Conservation (phyloP, 192 early-diverging fungal species). For the Fimicolochytrium jonesii region DNA sequence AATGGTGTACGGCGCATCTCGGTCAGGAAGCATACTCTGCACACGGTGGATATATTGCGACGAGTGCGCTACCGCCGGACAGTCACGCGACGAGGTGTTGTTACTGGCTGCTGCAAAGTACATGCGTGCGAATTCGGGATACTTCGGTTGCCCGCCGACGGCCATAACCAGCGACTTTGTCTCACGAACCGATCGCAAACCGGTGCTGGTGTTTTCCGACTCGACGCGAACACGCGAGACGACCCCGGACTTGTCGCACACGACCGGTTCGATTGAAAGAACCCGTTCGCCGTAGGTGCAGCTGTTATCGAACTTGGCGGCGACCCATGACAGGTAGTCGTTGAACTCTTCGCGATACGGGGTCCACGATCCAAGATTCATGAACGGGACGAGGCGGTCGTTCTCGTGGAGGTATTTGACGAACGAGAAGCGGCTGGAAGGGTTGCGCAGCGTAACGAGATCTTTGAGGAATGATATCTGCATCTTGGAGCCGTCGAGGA, state of each 20-base stretch:
- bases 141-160: conserved; percentile 16
- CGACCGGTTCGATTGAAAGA: background rate
- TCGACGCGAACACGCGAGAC: background rate
- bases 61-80: conserved; percentile 8
- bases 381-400: conserved; percentile 11
- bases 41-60: conserved; percentile 10
- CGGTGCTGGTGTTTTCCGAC: background rate
- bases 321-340: conserved; percentile 24
- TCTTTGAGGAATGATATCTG: conserved; percentile 32
- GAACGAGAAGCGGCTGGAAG: conserved; percentile 22
- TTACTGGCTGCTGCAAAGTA: background rate
- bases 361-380: conserved; percentile 15
- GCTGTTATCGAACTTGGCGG: conserved; percentile 4
- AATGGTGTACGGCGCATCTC: background rate
- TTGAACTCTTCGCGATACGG: conserved; percentile 27
- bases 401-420: conserved; percentile 22
- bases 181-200: background rate
- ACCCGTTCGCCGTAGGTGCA: conserved; percentile 19
- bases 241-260: background rate
- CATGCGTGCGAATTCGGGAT: conserved; percentile 2
- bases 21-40: conserved; percentile 8
- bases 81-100: background rate
- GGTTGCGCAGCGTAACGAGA: conserved; percentile 24
- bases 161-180: conserved; percentile 12
- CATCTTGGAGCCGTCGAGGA: conserved; percentile 16